These are phyloP conservation scores for Groenewaldozyma tartarivorans DNA, from an alignment of 805 yeast genomes.

Conservation along the genomic window DNA sequence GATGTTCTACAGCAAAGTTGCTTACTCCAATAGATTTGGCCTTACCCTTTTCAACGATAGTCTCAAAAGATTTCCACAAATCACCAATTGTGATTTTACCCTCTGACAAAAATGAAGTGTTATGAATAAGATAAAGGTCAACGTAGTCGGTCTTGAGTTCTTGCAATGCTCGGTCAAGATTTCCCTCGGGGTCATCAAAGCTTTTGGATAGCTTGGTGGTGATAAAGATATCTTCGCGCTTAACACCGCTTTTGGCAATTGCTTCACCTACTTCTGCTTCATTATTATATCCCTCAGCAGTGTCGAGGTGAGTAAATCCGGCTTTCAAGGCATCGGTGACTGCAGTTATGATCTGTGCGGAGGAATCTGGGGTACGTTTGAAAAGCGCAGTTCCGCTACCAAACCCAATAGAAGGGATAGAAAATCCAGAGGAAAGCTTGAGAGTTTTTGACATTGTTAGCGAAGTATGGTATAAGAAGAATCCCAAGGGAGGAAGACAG, in stretches of 20 bases:
- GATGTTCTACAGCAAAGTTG: slow-evolving; percentile 43
- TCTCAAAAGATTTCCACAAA: slow-evolving; percentile 58
- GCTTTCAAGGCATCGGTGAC: slow-evolving; percentile 37
- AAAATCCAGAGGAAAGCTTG: background rate
- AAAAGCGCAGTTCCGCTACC: background rate
- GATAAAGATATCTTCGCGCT: slow-evolving; percentile 34
- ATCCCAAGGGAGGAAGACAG: too few relatives aligned
- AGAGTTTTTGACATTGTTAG: background rate
- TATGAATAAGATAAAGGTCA: slow-evolving; percentile 45
- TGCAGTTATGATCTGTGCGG: slow-evolving; percentile 17
- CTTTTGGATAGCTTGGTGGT: slow-evolving; percentile 32
- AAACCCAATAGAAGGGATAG: background rate
- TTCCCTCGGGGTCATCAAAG: slow-evolving; percentile 30
- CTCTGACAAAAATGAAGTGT: slow-evolving; percentile 14
- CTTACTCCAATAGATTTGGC: slow-evolving; percentile 69
- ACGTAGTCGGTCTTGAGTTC: slow-evolving; percentile 40
- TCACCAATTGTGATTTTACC: slow-evolving; percentile 22
- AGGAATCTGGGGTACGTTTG: background rate
- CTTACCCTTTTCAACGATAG: slow-evolving; percentile 34
- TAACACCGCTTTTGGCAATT: slow-evolving; percentile 47
- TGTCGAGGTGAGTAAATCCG: slow-evolving; percentile 59
- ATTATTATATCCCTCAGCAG: slow-evolving; percentile 48
- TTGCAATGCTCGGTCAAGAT: slow-evolving; percentile 35
- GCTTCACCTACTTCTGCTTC: slow-evolving; percentile 48
- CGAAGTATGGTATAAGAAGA: background rate